Evolutionary conservation across 108 stramenopile genomes (phyloP), one percentile per base, ranked within the genome.

Genomic region (Nitzschia sp.): DNA sequence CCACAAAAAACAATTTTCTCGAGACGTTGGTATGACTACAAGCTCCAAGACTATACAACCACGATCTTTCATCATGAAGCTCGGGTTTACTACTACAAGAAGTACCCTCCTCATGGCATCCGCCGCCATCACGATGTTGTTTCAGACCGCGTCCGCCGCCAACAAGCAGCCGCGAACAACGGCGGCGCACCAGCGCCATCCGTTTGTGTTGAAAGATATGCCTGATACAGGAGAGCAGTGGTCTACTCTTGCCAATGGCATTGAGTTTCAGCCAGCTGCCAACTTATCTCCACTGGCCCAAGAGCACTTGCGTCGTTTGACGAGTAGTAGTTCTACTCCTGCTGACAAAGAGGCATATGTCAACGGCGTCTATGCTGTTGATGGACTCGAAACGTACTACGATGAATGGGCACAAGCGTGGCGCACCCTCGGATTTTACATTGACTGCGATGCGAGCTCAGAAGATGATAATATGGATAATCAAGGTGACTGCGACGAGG

Each of bases 321-420:
- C 60, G 6, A 22, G 4, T 4, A 50, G 48, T 21, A 19, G n/a
- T 52, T 16, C 50, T 6, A 23, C 23, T 52, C n/a, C 50, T 5
- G n/a, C 5, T 16, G 64, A 25, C 45, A 16, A 36, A n/a, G 23
- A 25, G 1, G 17, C 2, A 1, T 45, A 15, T 26, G 1, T 13
- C 1, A 25, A 41, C 19, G n/a, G n/a, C 19, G 41, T 41, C 23
- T n/a, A n/a, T n/a, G n/a, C n/a, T n/a, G 38, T 45, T 61, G 60
- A 61, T 25, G 60, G 60, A 22, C 21, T 41, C 23, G 60, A 61
- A 41, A 61, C 60, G 0, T 61, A 82, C 23, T 85, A 85, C 58
- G 72, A 80, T n/a, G 78, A 79, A 16, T 79, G 82, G 32, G 38
- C 59, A 27, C 84, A 82, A 48, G 80, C 80, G 9, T 85, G 84